Evolutionary conservation across 2,329 filamentous ascomycete species (phyloP).

Genomic region (Trichophyton equinum): DNA sequence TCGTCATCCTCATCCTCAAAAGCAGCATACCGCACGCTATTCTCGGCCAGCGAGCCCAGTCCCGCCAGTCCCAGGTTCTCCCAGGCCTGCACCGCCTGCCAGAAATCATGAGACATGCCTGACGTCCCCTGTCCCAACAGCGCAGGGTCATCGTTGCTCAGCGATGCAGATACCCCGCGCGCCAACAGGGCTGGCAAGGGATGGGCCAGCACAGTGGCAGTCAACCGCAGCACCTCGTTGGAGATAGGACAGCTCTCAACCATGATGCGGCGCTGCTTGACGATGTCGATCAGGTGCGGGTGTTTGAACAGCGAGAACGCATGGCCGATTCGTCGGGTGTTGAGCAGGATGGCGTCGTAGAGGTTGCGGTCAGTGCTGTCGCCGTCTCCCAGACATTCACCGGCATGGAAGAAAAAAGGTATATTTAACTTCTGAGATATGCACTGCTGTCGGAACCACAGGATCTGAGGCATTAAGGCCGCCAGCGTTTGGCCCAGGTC

Average conservation of each 20-base stretch:
- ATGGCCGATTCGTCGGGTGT: slow-evolving; percentile 79
- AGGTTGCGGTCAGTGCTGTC: slow-evolving; percentile 71
- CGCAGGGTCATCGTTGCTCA: slow-evolving; percentile 85
- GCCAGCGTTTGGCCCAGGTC: slow-evolving; percentile 62
- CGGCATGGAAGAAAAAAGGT: slow-evolving; percentile 93
- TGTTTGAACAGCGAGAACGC: slow-evolving; percentile 85
- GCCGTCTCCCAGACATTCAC: slow-evolving; percentile 73
- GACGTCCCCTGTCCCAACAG: slow-evolving; percentile 72
- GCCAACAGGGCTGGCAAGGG: slow-evolving; percentile 68
- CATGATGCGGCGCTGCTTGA: slow-evolving; percentile 77
- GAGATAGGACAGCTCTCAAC: slow-evolving; percentile 84
- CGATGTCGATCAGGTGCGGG: slow-evolving; percentile 73
- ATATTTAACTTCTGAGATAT: slow-evolving; percentile 64
- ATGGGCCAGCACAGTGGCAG: slow-evolving; percentile 62
- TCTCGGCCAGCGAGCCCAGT: slow-evolving; percentile 76
- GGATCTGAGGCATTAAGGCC: slow-evolving; percentile 68
- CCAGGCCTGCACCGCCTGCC: slow-evolving; percentile 84
- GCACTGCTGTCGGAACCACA: slow-evolving; percentile 88
- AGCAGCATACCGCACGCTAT: slow-evolving; percentile 78
- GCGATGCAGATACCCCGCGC: slow-evolving; percentile 66
- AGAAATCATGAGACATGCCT: slow-evolving; percentile 85
- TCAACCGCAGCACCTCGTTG: slow-evolving; percentile 78
- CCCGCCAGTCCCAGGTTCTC: slow-evolving; percentile 82
- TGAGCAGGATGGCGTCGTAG: slow-evolving; percentile 77
- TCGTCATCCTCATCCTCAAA: slow-evolving; percentile 65